Conservation (phyloP, 2,329 filamentous ascomycete genomes). For the Arthrocladium fulminans region DNA sequence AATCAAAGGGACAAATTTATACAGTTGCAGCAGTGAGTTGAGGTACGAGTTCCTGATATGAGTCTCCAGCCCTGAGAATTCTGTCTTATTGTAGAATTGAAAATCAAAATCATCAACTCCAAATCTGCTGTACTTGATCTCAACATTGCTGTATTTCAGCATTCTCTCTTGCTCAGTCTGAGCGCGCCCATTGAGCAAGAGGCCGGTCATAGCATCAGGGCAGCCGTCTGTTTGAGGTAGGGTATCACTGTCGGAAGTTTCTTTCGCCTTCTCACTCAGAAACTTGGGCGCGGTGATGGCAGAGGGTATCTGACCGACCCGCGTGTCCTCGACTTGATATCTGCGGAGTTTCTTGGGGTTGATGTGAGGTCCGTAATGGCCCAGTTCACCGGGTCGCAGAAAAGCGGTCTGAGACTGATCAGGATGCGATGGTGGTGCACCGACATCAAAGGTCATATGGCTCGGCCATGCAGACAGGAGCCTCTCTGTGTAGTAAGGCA, state of each 20-base stretch:
- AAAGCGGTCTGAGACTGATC: constrained; percentile 61
- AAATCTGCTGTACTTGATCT: constrained; percentile 98
- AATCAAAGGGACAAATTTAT: constrained; percentile 80
- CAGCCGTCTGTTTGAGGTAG: constrained; percentile 45
- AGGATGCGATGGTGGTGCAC: constrained; percentile 67
- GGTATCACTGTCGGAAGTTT: constrained; percentile 39
- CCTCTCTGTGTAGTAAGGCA: constrained; percentile 86
- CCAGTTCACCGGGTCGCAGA: constrained; percentile 64
- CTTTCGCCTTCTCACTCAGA: constrained; percentile 81
- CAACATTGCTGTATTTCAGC: constrained; percentile 82
- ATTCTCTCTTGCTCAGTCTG: constrained; percentile 74
- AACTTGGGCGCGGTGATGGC: constrained; percentile 75
- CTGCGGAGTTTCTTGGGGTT: constrained; percentile 57
- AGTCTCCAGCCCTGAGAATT: constrained; percentile 84
- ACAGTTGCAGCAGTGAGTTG: constrained; percentile 81
- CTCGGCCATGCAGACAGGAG: constrained; percentile 85
- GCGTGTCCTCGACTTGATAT: constrained; percentile 75
- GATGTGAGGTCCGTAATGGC: constrained; percentile 64
- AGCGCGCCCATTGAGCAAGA: constrained; percentile 52
- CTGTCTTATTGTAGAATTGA: constrained; percentile 91
- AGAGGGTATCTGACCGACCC: constrained; percentile 53
- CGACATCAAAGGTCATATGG: constrained; percentile 74
- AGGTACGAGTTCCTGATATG: constrained; percentile 96
- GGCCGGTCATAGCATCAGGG: constrained; percentile 56
- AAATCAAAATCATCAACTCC: constrained; percentile 99